A percentile compares a stretch with the other conserved stretches of the same genome.
Evolutionary conservation across 495 filamentous ascomycete genomes (phyloP).

Genomic region (Aspergillus incahuasiensis): DNA sequence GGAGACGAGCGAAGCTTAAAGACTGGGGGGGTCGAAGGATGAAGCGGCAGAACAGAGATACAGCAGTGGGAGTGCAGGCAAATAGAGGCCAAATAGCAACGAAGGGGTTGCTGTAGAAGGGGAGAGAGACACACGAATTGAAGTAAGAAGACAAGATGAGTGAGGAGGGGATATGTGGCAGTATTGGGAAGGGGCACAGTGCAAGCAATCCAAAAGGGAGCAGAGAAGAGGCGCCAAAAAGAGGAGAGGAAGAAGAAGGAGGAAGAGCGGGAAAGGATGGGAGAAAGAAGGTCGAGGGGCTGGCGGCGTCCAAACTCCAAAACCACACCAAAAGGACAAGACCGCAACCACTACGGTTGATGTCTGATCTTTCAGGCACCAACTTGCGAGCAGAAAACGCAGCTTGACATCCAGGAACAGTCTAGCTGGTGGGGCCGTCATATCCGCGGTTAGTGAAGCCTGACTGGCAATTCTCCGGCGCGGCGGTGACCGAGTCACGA

Average conservation of each 20-base stretch:
- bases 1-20: not conserved
- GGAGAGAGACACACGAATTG: constrained; percentile 2
- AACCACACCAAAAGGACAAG: not conserved
- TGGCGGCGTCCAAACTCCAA: constrained; percentile 39
- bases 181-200: constrained; percentile 10
- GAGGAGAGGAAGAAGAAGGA: constrained; percentile 9
- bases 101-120: constrained; percentile 11
- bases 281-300: constrained; percentile 43
- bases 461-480: constrained; percentile 22
- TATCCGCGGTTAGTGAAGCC: constrained; percentile 23
- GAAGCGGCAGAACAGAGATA: constrained; percentile 8
- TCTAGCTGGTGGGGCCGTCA: constrained; percentile 39
- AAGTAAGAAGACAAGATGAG: constrained; percentile 13
- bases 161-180: constrained; percentile 9
- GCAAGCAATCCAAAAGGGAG: constrained; percentile 21
- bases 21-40: constrained; percentile 1
- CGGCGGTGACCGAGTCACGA: constrained; percentile 8
- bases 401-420: constrained; percentile 26
- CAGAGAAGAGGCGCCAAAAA: constrained; percentile 3
- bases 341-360: not conserved
- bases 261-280: constrained; percentile 14
- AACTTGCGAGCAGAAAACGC: constrained; percentile 13
- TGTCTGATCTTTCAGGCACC: constrained; percentile 25
- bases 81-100: not conserved
- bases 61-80: not conserved